phyloP scores from a whole-genome alignment of 192 early-diverging fungal species.

The Polychytrium aggregatum region DNA sequence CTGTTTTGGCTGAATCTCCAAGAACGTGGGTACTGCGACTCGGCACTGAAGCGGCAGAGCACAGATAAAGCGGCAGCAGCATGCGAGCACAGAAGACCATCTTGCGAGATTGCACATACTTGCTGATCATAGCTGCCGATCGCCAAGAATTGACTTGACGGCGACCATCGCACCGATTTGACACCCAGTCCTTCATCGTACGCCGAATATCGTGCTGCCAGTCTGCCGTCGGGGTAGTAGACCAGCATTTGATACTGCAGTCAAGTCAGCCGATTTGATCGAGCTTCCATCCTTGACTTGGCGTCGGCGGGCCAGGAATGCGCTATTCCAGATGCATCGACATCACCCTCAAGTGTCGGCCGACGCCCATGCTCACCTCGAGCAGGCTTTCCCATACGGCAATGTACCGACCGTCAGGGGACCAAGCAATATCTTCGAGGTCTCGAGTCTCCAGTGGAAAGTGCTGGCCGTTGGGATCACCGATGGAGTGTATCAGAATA shows the following conservation, averaged over 20 bases:
- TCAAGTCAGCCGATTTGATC: too few species aligned
- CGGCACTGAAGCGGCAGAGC: conserved; percentile 1
- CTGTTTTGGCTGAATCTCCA: too few species aligned
- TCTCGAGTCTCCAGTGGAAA: conserved; percentile 60
- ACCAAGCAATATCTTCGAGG: conserved; percentile 67
- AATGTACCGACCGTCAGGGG: conserved; percentile 72
- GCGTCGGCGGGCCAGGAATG: too few species aligned
- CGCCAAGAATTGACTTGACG: conserved; percentile 62
- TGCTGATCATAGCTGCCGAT: conserved; percentile 80
- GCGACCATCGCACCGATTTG: conserved; percentile 64
- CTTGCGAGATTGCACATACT: conserved; percentile 20
- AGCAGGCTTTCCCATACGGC: conserved; percentile 61
- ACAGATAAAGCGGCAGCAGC: neutral
- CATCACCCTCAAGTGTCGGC: too few species aligned
- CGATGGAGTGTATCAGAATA: neutral
- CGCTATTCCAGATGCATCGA: too few species aligned
- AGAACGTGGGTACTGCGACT: too few species aligned
- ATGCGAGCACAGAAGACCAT: neutral
- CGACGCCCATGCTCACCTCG: conserved; percentile 32
- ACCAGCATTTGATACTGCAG: conserved; percentile 56
- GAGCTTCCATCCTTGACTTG: too few species aligned
- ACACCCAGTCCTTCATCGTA: conserved; percentile 62
- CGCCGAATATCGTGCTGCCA: conserved; percentile 29
- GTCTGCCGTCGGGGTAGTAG: conserved; percentile 57
- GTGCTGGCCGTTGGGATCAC: conserved; percentile 31